Evolutionary conservation across 768 basidiomycete genomes (phyloP).

Genomic region (Antrodiella citrinella): DNA sequence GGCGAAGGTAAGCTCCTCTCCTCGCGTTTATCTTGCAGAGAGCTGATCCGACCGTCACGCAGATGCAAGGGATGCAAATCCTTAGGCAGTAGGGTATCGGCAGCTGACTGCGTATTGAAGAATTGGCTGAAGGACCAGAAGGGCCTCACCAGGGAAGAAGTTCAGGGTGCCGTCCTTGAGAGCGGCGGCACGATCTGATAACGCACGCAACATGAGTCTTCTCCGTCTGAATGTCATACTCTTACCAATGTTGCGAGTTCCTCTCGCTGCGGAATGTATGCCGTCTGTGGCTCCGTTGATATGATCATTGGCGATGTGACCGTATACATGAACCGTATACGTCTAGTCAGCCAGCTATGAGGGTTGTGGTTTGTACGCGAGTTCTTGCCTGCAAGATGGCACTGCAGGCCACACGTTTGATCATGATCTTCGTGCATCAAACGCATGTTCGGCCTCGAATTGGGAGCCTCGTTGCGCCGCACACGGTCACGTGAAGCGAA

Average conservation of each 20-base stretch:
- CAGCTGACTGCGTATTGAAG: slow-evolving; percentile 27
- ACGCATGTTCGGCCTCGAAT: neutral
- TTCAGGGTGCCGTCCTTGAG: neutral
- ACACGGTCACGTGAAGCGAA: neutral
- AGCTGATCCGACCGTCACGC: neutral
- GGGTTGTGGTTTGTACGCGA: neutral
- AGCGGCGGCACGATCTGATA: neutral
- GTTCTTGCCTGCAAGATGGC: neutral
- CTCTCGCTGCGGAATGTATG: neutral
- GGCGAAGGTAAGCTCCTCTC: slow-evolving; percentile 27
- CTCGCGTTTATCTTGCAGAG: neutral
- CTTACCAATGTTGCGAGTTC: neutral
- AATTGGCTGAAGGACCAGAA: slow-evolving; percentile 24
- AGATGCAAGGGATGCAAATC: slow-evolving; percentile 42
- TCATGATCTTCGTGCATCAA: neutral
- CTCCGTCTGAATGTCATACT: neutral
- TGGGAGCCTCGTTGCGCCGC: neutral
- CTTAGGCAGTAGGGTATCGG: slow-evolving; percentile 14
- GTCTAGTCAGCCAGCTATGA: neutral
- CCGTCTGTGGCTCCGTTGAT: neutral
- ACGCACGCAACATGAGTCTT: neutral
- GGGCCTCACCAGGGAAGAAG: neutral
- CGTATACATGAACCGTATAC: neutral
- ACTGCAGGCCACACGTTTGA: neutral
- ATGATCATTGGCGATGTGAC: neutral